These are phyloP conservation scores for Zygosaccharomyces sapae DNA, from an alignment of 1,139 yeast species.

Conservation along the genomic window DNA sequence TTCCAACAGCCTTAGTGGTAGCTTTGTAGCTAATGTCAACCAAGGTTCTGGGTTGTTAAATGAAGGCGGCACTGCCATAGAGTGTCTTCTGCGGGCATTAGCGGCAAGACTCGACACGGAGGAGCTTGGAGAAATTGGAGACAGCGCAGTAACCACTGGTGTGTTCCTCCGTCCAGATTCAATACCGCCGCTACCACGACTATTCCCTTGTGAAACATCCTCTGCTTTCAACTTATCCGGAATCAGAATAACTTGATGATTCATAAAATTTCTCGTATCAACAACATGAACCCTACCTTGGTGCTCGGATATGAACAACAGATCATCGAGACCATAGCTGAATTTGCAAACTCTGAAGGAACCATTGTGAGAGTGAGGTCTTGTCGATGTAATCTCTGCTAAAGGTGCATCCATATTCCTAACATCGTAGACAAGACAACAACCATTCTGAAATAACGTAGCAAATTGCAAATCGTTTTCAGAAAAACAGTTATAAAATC, in stretches of 20 bases:
- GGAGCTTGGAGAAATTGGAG: slow-evolving; percentile 11
- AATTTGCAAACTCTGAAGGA: slow-evolving; percentile 57
- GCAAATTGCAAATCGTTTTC: slow-evolving; percentile 70
- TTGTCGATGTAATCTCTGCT: slow-evolving; percentile 54
- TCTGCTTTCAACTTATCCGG: slow-evolving; percentile 38
- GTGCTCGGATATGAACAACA: slow-evolving; percentile 75
- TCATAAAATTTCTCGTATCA: slow-evolving; percentile 65
- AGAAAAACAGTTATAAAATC: slow-evolving; percentile 79
- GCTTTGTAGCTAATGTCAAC: slow-evolving; percentile 28
- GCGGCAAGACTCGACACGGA: slow-evolving; percentile 9
- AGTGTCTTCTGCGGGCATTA: slow-evolving; percentile 14
- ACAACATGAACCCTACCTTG: slow-evolving; percentile 80
- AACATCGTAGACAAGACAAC: slow-evolving; percentile 69
- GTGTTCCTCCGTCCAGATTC: slow-evolving; percentile 11
- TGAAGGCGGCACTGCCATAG: slow-evolving; percentile 15
- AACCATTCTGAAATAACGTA: slow-evolving; percentile 81
- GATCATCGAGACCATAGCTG: slow-evolving; percentile 67
- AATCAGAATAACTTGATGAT: slow-evolving; percentile 70
- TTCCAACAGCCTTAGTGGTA: slow-evolving; percentile 30
- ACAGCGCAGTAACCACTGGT: slow-evolving; percentile 9
- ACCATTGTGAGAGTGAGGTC: slow-evolving; percentile 46
- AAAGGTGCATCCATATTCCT: slow-evolving; percentile 55
- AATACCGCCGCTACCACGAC: slow-evolving; percentile 1
- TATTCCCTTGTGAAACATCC: not conserved
- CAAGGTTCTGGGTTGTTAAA: slow-evolving; percentile 26